A percentile compares a stretch with the other conserved stretches of the same genome.
phyloP scores from a whole-genome alignment of 169 alveolate species.

The Eimeria zaria region DNA sequence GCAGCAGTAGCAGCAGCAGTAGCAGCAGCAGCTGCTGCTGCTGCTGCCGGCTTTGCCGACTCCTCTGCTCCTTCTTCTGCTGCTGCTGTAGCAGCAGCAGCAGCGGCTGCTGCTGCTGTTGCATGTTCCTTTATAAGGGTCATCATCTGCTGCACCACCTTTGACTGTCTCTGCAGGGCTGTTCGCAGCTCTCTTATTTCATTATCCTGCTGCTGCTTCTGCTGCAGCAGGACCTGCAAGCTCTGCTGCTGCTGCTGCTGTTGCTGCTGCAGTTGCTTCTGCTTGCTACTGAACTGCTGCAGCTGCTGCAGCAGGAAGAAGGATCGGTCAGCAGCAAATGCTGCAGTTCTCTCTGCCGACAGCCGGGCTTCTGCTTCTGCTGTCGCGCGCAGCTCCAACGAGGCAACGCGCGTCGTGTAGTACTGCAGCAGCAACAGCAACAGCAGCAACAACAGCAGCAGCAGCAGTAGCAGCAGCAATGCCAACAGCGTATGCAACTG shows the following conservation, averaged over 20 bases:
- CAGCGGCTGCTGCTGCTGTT: slow-evolving; percentile 18
- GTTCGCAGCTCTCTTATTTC: background rate
- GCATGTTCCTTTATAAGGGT: slow-evolving; percentile 24
- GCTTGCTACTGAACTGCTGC: slow-evolving; percentile 30
- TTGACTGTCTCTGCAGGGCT: background rate
- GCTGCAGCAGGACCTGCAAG: slow-evolving; percentile 6
- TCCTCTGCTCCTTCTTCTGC: slow-evolving; percentile 5
- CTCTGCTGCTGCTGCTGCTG: slow-evolving; percentile 37
- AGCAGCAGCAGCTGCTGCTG: slow-evolving; percentile 17
- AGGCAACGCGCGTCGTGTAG: background rate
- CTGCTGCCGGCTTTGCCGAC: background rate
- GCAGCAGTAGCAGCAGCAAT: slow-evolving; percentile 38
- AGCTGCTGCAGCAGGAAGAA: slow-evolving; percentile 49
- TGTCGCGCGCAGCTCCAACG: slow-evolving; percentile 30
- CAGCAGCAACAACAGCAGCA: slow-evolving; percentile 63
- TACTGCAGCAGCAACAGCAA: slow-evolving; percentile 59
- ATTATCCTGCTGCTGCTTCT: slow-evolving; percentile 23
- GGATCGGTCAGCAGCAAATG: slow-evolving; percentile 43
- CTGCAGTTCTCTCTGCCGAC: slow-evolving; percentile 15
- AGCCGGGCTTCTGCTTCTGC: slow-evolving; percentile 1
- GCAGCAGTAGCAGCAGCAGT: background rate
- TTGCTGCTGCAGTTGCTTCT: slow-evolving; percentile 29
- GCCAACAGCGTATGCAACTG: background rate
- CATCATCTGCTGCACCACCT: background rate
- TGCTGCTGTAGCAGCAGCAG: slow-evolving; percentile 1